phyloP scores from a whole-genome alignment of 495 filamentous ascomycete genomes.

The Cetradonia linearis region DNA sequence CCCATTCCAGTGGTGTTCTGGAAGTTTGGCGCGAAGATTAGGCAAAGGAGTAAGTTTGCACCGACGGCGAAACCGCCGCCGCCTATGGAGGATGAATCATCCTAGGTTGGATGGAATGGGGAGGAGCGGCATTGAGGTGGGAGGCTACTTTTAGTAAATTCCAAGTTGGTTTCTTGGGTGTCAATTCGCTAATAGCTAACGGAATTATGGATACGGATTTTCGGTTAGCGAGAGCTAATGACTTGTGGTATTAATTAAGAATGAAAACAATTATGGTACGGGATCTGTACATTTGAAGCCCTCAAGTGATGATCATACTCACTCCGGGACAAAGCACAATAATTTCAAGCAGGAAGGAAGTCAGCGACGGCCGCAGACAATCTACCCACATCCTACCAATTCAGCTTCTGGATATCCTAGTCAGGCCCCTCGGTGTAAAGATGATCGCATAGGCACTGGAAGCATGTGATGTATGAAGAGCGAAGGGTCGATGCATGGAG shows the following conservation, averaged over 20 bases:
- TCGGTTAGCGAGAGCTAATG: background rate
- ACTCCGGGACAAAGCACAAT: no score
- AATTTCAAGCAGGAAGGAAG: no score
- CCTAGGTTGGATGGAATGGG: no score
- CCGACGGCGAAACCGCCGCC: conserved; percentile 36
- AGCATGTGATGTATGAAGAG: background rate
- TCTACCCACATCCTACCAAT: no score
- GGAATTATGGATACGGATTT: no score
- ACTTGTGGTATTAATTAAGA: background rate
- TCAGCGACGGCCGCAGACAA: no score
- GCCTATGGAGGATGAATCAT: conserved; percentile 1
- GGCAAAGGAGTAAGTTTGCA: conserved; percentile 57
- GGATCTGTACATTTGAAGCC: background rate
- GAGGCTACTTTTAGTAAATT: background rate
- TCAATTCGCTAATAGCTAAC: background rate
- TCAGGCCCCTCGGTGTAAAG: no score
- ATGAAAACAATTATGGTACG: background rate
- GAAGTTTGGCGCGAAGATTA: conserved; percentile 51
- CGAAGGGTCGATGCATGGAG: background rate
- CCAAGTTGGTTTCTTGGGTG: background rate
- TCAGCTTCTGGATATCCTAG: no score
- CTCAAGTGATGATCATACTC: no score
- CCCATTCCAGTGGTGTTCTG: conserved; percentile 66
- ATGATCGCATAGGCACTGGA: background rate
- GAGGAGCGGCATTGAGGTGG: background rate